Conservation (phyloP, 2,329 filamentous ascomycete species). For the Diplodia mutila region DNA sequence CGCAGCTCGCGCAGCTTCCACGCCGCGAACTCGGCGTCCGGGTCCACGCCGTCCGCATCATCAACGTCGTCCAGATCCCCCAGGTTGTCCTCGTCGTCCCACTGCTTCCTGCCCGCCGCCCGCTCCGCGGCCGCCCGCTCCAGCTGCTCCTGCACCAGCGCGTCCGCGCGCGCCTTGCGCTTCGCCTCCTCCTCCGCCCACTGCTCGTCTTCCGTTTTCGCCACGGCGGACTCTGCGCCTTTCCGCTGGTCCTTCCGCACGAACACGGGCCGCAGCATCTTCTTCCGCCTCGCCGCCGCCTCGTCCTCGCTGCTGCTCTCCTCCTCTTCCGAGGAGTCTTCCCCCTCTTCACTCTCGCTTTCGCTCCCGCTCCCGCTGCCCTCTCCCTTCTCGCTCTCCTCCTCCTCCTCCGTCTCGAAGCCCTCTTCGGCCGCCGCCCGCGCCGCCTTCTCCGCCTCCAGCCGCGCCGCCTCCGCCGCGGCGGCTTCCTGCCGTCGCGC, state of each 20-base stretch:
- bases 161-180: constrained; percentile 73
- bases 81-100: constrained; percentile 74
- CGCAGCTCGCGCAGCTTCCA: constrained; percentile 94
- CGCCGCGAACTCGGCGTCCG: constrained; percentile 83
- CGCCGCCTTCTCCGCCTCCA: constrained; percentile 32
- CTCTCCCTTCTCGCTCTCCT: constrained; percentile 25
- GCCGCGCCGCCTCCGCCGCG: constrained; percentile 33
- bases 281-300: constrained; percentile 55
- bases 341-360: constrained; percentile 25
- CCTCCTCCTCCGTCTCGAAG: constrained; percentile 60
- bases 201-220: constrained; percentile 44
- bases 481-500: constrained; percentile 35
- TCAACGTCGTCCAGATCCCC: constrained; percentile 77
- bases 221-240: constrained; percentile 30
- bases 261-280: constrained; percentile 66
- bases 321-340: constrained; percentile 44
- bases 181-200: constrained; percentile 58
- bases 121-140: constrained; percentile 77
- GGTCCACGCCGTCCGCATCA: constrained; percentile 84
- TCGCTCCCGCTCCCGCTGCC: constrained; percentile 33
- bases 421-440: constrained; percentile 56
- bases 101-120: constrained; percentile 77
- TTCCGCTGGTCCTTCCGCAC: constrained; percentile 66
- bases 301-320: constrained; percentile 61
- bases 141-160: constrained; percentile 82